These are phyloP conservation scores for Epichloe hybrida DNA, from an alignment of 2,329 filamentous ascomycete species.

Conservation along the genomic window DNA sequence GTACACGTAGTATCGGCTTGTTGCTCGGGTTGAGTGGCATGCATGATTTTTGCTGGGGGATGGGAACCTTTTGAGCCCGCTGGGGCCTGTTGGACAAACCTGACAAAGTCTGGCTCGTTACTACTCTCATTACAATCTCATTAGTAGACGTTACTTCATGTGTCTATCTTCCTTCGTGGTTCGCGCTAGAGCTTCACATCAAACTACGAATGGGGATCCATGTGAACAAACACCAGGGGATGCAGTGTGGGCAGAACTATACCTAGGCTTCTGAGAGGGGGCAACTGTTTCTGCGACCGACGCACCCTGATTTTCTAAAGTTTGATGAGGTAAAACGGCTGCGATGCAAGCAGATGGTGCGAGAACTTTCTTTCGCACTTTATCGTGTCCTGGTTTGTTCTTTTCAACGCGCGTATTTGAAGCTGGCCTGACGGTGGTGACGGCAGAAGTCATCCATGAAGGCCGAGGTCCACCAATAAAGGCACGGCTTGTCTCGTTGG, in stretches of 20 bases:
- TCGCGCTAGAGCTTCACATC: neutral
- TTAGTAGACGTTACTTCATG: neutral
- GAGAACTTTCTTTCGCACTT: neutral
- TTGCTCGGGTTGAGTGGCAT: neutral
- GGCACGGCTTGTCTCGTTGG: conserved; percentile 5
- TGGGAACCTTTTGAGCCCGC: neutral
- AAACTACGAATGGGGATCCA: neutral
- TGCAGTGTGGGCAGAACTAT: neutral
- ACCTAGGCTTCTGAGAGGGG: neutral
- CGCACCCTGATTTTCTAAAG: neutral
- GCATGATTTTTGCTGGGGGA: neutral
- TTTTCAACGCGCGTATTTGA: neutral
- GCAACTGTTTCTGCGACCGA: neutral
- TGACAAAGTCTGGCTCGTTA: neutral
- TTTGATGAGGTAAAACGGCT: neutral
- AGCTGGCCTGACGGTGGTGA: neutral
- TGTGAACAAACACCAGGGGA: neutral
- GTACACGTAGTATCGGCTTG: neutral
- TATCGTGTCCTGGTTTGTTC: neutral
- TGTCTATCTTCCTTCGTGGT: neutral
- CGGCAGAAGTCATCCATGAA: conserved; percentile 1
- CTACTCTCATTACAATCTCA: neutral
- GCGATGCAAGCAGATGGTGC: neutral
- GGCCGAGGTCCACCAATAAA: conserved; percentile 4
- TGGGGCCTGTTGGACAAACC: neutral